These are phyloP conservation scores for Bruguiera sexangula DNA, from an alignment of 345 rosid genomes.

Conservation along the genomic window DNA sequence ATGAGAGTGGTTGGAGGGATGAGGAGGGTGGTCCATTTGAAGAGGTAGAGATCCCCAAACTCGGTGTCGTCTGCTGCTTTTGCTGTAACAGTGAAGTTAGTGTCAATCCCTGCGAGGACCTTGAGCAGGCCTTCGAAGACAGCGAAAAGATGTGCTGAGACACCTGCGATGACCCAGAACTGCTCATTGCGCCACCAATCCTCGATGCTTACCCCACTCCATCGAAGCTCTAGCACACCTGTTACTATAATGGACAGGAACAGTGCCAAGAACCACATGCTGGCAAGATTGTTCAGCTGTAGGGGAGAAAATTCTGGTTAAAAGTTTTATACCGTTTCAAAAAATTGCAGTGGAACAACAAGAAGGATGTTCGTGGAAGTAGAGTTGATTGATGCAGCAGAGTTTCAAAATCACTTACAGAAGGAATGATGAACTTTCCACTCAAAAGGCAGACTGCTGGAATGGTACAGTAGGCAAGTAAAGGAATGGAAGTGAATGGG, in stretches of 20 bases:
- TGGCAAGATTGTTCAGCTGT: conserved; percentile 79
- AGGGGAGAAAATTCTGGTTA: conserved; percentile 11
- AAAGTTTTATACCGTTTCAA: neutral
- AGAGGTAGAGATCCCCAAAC: conserved; percentile 91
- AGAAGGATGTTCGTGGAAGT: too few species aligned
- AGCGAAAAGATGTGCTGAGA: conserved; percentile 92
- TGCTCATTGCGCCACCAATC: conserved; percentile 98
- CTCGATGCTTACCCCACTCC: conserved; percentile 85
- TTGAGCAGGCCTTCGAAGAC: conserved; percentile 97
- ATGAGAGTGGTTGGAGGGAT: conserved; percentile 95
- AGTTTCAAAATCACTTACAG: conserved; percentile 43
- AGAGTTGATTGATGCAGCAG: too few species aligned
- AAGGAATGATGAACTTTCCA: conserved; percentile 90
- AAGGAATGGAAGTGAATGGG: conserved; percentile 93
- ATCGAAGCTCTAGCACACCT: conserved; percentile 76
- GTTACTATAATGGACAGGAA: conserved; percentile 87
- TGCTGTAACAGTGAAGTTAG: conserved; percentile 91
- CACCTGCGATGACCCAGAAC: conserved; percentile 97
- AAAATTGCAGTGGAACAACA: neutral
- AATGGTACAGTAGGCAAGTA: conserved; percentile 84
- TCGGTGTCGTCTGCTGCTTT: conserved; percentile 72
- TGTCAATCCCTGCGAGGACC: conserved; percentile 88
- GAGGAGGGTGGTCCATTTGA: conserved; percentile 96
- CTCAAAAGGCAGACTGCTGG: conserved; percentile 97
- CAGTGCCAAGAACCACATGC: conserved; percentile 86